Base-by-base conservation (phyloP, 805 yeast species). In the Candida alai region DNA sequence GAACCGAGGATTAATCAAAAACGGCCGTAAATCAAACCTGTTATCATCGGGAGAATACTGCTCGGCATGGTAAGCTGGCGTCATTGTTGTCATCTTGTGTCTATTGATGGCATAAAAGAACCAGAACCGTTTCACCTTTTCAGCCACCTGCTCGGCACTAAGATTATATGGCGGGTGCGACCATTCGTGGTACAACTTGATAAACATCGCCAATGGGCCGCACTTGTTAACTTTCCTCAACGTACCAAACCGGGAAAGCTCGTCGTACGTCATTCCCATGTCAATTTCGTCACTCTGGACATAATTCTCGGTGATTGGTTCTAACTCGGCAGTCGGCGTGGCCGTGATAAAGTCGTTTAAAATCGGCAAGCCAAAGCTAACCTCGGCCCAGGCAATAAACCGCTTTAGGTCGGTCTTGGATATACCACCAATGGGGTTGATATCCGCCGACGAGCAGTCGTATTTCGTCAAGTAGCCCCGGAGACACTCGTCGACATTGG, bases 251-350 rank as follows among this genome's bases (percentile, higher is more conserved):
- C 84, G 69, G 21, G 96, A 82, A 40, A 93, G 71, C 54, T 93
- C 98, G 44, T 89, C 95, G 51, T 93, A 93, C 0, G 96, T 84
- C 82, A 94, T 84, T 2, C 99, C 99, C 99, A 93, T 93, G 54
- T 93, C 99, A 10, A 76, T 79, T 59, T 93, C 99, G 58, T 93
- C 99, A 20, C 95, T 84, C 59, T 93, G 99, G 11, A 90, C 94
- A 49, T 93, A 90, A 37, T 78, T 72, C 44, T 83, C 80, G 0
- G 98, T 93, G 35, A 87, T 90, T 22, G 99, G 99, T 52, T 93
- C 99, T 33, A 93, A 73, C 56, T 93, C 99, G 0, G 99, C 99
- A 0, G 98, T 90, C 19, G 99, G 99, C 0, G 93, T 83, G 0
- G 99, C 99, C 46, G 74, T 78, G 30, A 93, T 66, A 55, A 94